Evolutionary conservation across 2,329 filamentous ascomycete genomes (phyloP), one percentile per base, ranked within the genome.

Genomic region (Lachnellula arida): DNA sequence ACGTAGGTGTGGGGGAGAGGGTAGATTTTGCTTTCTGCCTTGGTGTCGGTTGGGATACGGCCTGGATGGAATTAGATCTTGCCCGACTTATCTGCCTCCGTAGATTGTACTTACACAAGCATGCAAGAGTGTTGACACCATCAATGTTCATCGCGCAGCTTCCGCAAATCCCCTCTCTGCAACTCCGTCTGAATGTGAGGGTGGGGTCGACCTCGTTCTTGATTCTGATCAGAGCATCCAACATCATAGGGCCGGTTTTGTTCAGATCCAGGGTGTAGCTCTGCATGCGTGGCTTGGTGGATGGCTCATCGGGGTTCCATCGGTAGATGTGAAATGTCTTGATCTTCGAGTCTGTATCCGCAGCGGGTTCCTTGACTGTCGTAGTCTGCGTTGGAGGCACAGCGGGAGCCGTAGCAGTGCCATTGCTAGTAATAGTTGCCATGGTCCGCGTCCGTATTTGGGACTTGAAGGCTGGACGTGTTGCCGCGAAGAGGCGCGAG

Each of bases 121-220:
- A 99, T 66, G 94, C 94, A 69, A 99, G 78, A 56, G 94, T 99
- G 80, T 99, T 99, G 70, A 95, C 89, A 74, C 94, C 94, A 74
- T 97, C 95, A 74, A 99, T 97, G 81, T 99, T 99, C 94, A 99
- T 99, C 65, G 94, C 94, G 74, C 94, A 99, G 75, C 90, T 96
- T 65, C 94, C 94, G 73, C 94, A 99, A 70, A 99, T 99, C 67
- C 94, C 94, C 82, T 99, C 94, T 77, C 94, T 83, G 79, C 94
- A 99, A 75, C 89, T 95, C 74, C 94, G 79, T 72, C 94, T 85
- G 82, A 99, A 99, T 53, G 94, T 97, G 70, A 99, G 77, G 46
- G 94, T 97, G 51, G 94, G 91, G 75, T 99, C 94, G 62, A 96
- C 76, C 82, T 99, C 94, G 76, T 99, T 99, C 88, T 99, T 99